Evolutionary conservation across 768 basidiomycete genomes (phyloP).

Genomic region (Boletellus ananas): DNA sequence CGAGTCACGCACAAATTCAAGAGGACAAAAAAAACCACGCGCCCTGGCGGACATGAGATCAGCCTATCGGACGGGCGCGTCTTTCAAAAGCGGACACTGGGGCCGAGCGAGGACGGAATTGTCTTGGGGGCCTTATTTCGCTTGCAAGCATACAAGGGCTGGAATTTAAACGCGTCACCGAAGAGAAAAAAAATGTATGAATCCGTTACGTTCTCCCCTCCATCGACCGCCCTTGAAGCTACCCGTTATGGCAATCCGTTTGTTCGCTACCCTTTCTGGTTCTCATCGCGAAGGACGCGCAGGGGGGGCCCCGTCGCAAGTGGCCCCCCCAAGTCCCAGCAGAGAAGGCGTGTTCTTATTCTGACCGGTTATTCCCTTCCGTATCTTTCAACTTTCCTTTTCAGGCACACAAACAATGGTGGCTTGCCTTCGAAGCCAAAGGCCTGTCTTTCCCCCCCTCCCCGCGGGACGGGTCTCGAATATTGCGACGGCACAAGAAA

Average conservation of each 20-base stretch:
- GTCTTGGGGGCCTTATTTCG: conserved; percentile 23
- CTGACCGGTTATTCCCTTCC: conserved; percentile 26
- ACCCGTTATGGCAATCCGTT: conserved; percentile 35
- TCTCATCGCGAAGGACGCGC: conserved; percentile 22
- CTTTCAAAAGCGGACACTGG: conserved; percentile 16
- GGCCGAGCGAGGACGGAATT: background rate
- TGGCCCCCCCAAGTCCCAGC: conserved; percentile 29
- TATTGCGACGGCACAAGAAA: background rate
- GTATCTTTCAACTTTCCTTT: conserved; percentile 33
- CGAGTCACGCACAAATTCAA: conserved; percentile 10
- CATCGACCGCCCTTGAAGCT: conserved; percentile 34
- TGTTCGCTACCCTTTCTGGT: conserved; percentile 34
- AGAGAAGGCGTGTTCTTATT: conserved; percentile 31
- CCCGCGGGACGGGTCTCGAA: conserved; percentile 26
- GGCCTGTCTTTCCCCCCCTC: conserved; percentile 5
- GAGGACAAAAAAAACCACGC: too few species aligned
- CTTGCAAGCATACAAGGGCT: conserved; percentile 15
- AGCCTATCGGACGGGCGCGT: conserved; percentile 4
- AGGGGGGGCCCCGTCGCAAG: conserved; percentile 22
- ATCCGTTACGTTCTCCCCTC: conserved; percentile 25
- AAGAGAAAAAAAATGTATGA: conserved; percentile 17
- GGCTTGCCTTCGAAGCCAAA: conserved; percentile 18
- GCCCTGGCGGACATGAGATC: conserved; percentile 22
- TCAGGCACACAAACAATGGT: conserved; percentile 32
- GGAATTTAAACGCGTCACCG: conserved; percentile 31